These are phyloP conservation scores for Hygrocybe punicea DNA, from an alignment of 768 basidiomycete genomes.

Conservation along the genomic window DNA sequence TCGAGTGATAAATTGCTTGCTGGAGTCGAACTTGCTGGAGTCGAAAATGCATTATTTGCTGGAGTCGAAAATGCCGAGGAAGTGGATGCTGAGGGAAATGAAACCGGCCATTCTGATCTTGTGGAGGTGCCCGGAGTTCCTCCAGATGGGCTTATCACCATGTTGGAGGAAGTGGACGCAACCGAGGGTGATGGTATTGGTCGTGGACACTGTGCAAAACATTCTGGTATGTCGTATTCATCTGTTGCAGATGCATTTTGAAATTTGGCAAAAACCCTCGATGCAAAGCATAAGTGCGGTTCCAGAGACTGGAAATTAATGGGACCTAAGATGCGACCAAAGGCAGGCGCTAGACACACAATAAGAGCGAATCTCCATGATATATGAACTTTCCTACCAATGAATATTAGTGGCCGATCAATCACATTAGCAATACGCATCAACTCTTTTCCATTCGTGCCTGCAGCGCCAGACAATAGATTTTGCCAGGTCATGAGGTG, in stretches of 20 bases:
- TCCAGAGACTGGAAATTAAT: neutral
- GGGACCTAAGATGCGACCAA: neutral
- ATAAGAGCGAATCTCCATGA: neutral
- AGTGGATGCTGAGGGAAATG: no score
- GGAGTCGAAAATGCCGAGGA: no score
- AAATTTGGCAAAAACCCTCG: neutral
- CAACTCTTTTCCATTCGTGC: neutral
- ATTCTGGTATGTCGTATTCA: neutral
- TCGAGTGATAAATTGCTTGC: no score
- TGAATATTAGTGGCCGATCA: neutral
- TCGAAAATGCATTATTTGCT: no score
- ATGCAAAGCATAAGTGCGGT: neutral
- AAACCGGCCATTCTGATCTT: no score
- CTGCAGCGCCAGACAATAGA: neutral
- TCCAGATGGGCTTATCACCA: no score
- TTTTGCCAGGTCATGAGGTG: neutral
- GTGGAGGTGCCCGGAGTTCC: no score
- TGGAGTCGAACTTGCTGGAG: no score
- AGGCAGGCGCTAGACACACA: neutral
- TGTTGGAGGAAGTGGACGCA: no score
- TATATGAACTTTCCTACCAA: neutral
- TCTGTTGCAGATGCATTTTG: neutral
- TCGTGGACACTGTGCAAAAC: neutral
- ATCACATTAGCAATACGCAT: neutral
- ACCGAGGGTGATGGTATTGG: neutral